Percentiles rank a stretch among this genome's conserved stretches.
Conservation (phyloP, 164 flowering plant genomes). For the Dillenia suffruticosa region DNA sequence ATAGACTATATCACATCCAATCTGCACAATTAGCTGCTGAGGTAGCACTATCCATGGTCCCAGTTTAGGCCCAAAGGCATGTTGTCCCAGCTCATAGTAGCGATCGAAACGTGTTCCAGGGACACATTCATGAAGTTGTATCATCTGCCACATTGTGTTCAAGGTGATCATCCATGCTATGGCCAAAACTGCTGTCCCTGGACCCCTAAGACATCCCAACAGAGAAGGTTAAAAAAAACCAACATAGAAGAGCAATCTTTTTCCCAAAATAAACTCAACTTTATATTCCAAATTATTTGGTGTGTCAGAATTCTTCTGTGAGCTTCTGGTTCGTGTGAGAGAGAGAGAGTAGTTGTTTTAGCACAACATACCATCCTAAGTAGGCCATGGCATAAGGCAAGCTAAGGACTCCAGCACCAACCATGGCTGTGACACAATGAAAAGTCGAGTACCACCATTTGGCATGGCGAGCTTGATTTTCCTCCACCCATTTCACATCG, state of each 20-base stretch:
- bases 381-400: slow-evolving; percentile 90
- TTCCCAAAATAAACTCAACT: too few species aligned
- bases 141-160: slow-evolving; percentile 87
- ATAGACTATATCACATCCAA: slow-evolving; percentile 84
- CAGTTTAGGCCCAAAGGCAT: slow-evolving; percentile 72
- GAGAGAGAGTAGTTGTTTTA: not conserved
- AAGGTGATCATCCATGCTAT: slow-evolving; percentile 85
- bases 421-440: slow-evolving; percentile 92
- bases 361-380: slow-evolving; percentile 61
- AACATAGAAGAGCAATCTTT: too few species aligned
- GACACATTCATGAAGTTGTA: slow-evolving; percentile 78
- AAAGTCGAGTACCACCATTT: slow-evolving; percentile 95
- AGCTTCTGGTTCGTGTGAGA: not conserved
- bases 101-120: slow-evolving; percentile 82
- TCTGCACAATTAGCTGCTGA: slow-evolving; percentile 82
- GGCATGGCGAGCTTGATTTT: slow-evolving; percentile 53
- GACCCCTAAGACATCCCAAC: slow-evolving; percentile 51
- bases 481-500: slow-evolving; percentile 33
- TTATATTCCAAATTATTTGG: too few species aligned
- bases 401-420: slow-evolving; percentile 96
- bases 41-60: slow-evolving; percentile 91
- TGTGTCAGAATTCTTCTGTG: too few species aligned
- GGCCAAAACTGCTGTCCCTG: slow-evolving; percentile 55
- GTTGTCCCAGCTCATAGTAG: slow-evolving; percentile 61
- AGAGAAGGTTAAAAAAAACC: not conserved